A percentile compares a stretch with the other conserved stretches of the same genome.
phyloP scores from a whole-genome alignment of 108 stramenopile genomes.

The Skeletonema potamos region DNA sequence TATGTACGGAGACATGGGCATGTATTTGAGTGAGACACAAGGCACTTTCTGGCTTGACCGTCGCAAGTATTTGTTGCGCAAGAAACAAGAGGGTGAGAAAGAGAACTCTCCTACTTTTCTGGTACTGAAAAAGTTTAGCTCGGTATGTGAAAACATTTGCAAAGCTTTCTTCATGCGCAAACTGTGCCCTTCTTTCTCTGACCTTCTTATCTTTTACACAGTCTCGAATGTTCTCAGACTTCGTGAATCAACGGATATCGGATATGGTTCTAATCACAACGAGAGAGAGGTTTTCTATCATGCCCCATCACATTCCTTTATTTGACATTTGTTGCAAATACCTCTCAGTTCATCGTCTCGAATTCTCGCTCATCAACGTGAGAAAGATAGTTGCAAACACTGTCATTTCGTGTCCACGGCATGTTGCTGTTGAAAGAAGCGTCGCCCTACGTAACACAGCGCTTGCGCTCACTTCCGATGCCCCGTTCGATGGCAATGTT shows the following conservation, averaged over 20 bases:
- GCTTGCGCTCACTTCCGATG: constrained; percentile 77
- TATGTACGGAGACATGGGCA: constrained; percentile 81
- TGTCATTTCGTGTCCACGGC: constrained; percentile 59
- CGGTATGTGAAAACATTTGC: no score
- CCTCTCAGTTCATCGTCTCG: constrained; percentile 59
- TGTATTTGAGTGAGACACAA: constrained; percentile 41
- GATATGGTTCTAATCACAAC: constrained; percentile 50
- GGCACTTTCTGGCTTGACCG: constrained; percentile 64
- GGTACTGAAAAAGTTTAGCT: constrained; percentile 69
- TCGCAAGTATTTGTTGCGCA: constrained; percentile 69
- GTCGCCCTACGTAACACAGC: constrained; percentile 60
- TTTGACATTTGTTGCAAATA: constrained; percentile 72
- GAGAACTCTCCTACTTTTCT: constrained; percentile 72
- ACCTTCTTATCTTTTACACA: no score
- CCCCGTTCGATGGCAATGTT: constrained; percentile 69
- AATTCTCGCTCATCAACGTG: constrained; percentile 66
- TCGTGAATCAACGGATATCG: constrained; percentile 73
- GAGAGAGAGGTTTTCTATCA: constrained; percentile 35
- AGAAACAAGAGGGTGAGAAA: constrained; percentile 68
- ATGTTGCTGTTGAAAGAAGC: constrained; percentile 45
- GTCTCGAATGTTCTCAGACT: constrained; percentile 79
- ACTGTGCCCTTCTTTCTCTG: no score
- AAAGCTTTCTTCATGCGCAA: no score
- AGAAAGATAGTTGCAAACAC: constrained; percentile 66
- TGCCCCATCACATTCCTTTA: constrained; percentile 67